Conservation (phyloP, 2,329 filamentous ascomycete genomes). For the Ascochyta rabiei region DNA sequence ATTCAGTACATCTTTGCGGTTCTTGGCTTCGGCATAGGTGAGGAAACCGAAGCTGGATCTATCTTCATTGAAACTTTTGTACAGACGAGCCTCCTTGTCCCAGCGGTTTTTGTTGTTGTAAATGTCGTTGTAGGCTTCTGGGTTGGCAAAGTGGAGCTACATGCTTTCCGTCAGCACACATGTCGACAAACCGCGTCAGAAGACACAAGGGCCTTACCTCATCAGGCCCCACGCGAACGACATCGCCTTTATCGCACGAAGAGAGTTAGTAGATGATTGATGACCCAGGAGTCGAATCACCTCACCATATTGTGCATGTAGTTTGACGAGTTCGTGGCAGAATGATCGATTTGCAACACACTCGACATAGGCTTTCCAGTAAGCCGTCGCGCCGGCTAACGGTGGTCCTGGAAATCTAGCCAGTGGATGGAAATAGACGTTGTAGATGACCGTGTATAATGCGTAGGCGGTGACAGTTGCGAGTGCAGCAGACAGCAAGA, state of each 20-base stretch:
- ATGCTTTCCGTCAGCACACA: conserved; percentile 17
- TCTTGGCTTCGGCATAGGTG: conserved; percentile 49
- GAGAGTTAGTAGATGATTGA: conserved; percentile 12
- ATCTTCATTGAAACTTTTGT: conserved; percentile 51
- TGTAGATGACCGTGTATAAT: conserved; percentile 35
- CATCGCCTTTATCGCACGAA: conserved; percentile 22
- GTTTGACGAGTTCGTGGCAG: conserved; percentile 31
- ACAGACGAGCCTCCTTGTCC: conserved; percentile 51
- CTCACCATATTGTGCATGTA: conserved; percentile 38
- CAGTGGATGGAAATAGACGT: conserved; percentile 52
- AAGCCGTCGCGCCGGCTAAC: conserved; percentile 26
- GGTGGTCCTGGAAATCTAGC: conserved; percentile 51
- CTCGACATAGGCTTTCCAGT: conserved; percentile 41
- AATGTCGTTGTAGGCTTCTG: conserved; percentile 52
- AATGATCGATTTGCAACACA: conserved; percentile 37
- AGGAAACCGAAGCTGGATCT: conserved; percentile 52
- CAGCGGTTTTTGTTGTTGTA: conserved; percentile 51
- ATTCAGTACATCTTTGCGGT: conserved; percentile 51
- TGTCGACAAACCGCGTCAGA: not conserved
- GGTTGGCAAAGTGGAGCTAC: conserved; percentile 53
- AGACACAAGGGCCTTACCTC: conserved; percentile 22
- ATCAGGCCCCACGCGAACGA: conserved; percentile 39
- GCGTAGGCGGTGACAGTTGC: conserved; percentile 22
- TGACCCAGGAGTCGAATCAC: not conserved
- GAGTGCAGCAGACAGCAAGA: conserved; percentile 20